phyloP scores from a whole-genome alignment of 2,329 filamentous ascomycete genomes.

The Fusarium cyanostomum region DNA sequence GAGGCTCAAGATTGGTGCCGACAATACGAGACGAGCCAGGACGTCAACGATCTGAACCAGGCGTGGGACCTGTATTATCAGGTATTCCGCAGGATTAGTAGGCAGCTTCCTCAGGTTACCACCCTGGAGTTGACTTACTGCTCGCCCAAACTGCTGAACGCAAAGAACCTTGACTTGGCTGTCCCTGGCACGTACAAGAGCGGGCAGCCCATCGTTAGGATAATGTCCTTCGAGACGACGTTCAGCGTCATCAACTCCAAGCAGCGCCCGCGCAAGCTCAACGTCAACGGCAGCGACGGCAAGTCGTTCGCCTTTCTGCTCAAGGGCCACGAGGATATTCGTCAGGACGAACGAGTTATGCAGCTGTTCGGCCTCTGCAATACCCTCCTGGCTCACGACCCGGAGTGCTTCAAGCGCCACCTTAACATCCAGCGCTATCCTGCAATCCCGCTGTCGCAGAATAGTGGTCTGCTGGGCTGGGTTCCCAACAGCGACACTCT shows the following conservation, averaged over 20 bases:
- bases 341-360: slow-evolving; percentile 99
- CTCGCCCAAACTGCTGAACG: slow-evolving; percentile 89
- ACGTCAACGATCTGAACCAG: slow-evolving; percentile 94
- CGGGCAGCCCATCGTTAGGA: slow-evolving; percentile 79
- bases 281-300: slow-evolving; percentile 88
- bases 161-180: slow-evolving; percentile 86
- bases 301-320: slow-evolving; percentile 86
- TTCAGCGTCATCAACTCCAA: slow-evolving; percentile 96
- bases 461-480: slow-evolving; percentile 94
- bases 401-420: slow-evolving; percentile 96
- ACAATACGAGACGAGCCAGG: slow-evolving; percentile 86
- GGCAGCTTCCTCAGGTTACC: slow-evolving; percentile 92
- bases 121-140: slow-evolving; percentile 95
- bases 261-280: slow-evolving; percentile 91
- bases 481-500: slow-evolving; percentile 97
- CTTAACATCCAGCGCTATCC: slow-evolving; percentile 96
- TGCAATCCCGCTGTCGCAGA: slow-evolving; percentile 96
- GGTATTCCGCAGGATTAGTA: slow-evolving; percentile 93
- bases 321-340: slow-evolving; percentile 99
- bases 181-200: slow-evolving; percentile 96
- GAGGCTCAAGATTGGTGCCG: slow-evolving; percentile 97
- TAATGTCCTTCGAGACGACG: slow-evolving; percentile 88
- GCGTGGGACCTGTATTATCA: slow-evolving; percentile 99
- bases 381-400: slow-evolving; percentile 90
- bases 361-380: slow-evolving; percentile 98